A percentile compares a stretch with the other conserved stretches of the same genome.
phyloP scores from a whole-genome alignment of 305 asterid species.

The Rubia occidens region DNA sequence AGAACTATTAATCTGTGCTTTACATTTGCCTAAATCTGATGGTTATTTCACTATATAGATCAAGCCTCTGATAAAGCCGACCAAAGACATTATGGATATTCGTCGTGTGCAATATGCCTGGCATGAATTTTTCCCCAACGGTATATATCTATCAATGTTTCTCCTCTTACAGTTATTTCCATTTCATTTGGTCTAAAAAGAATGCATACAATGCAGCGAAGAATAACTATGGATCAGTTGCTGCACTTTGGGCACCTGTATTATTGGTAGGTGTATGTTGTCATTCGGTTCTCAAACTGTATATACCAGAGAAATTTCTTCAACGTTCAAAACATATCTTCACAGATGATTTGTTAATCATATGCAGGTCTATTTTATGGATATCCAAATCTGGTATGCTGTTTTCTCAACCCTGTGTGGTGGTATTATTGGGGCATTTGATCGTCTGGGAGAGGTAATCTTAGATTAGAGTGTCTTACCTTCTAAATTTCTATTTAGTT shows the following conservation, averaged over 20 bases:
- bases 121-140: constrained; percentile 93
- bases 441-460: constrained; percentile 94
- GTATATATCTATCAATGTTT: constrained; percentile 30
- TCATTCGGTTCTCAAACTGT: constrained; percentile 8
- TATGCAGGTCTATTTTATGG: constrained; percentile 93
- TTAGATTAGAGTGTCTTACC: constrained; percentile 9
- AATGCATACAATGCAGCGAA: constrained; percentile 44
- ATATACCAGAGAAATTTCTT: background rate
- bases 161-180: constrained; percentile 16
- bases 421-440: constrained; percentile 90
- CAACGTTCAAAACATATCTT: background rate
- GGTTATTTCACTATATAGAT: constrained; percentile 44
- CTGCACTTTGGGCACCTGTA: constrained; percentile 80
- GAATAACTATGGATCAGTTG: constrained; percentile 61
- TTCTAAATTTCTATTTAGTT: constrained; percentile 3
- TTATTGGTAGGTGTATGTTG: constrained; percentile 50
- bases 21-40: constrained; percentile 14
- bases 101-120: constrained; percentile 68
- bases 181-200: constrained; percentile 2
- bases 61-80: constrained; percentile 82
- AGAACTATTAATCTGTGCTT: background rate
- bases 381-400: constrained; percentile 93
- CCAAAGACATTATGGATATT: constrained; percentile 70
- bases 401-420: constrained; percentile 80
- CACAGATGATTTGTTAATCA: constrained; percentile 20